Evolutionary conservation across 805 yeast genomes (phyloP), one percentile per base, ranked within the genome.

Genomic region (Starmerella lactis-condensi): DNA sequence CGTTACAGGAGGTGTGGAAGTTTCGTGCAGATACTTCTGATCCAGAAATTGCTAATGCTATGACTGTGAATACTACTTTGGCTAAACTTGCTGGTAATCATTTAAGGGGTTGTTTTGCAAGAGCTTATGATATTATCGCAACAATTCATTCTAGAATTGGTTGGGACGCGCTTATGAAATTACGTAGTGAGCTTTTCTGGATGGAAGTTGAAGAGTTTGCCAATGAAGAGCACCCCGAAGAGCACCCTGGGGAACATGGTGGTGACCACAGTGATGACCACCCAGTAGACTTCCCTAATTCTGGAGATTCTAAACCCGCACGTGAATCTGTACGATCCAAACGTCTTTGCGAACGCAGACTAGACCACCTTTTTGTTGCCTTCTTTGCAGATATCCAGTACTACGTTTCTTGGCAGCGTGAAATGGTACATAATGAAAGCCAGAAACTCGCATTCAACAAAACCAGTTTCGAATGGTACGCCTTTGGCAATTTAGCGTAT

Each of bases 391-490:
- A 74, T 42, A 52, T 64, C 33, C 52, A 65, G 17, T 61, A 78
- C 1, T 85, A 77, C 51, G 81, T 94, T 1, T 67, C 79, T 64
- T 85, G 93, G 89, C 83, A 82, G 51, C 82, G 93, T 1, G 94
- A 89, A 51, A 65, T 67, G 42, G 67, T 82, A 39, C 93, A 85
- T 53, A 75, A 76, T 56, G 82, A 76, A 52, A 79, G 91, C 5
- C 93, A 81, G 51, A 78, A 79, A 52, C 62, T 79, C 51, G 72
- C 69, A 26, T 76, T 75, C 51, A 69, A 68, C 44, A 82, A 78
- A 48, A 59, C 74, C 18, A 72, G 93, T 0, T 57, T 75, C 35
- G 95, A 83, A 53, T 83, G 95, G 94, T 94, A 91, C 54, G 60
- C 79, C 22, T 62, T 83, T 39, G 99, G 99, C 2, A 60, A 69